phyloP scores from a whole-genome alignment of 2,329 filamentous ascomycete genomes.

The Fusarium sp. region DNA sequence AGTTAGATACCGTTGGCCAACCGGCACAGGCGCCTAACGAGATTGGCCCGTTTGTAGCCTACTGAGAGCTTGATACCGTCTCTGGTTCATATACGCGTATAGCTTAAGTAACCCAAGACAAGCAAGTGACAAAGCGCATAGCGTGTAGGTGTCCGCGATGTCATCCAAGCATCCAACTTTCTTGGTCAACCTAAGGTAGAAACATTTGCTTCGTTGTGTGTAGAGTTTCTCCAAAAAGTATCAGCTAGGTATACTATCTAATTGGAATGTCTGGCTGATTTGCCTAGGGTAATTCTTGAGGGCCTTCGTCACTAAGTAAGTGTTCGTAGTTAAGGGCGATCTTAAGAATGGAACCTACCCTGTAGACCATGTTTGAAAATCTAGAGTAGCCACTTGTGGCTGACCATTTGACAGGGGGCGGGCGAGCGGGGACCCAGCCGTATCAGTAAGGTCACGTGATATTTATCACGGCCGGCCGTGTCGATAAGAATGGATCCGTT shows the following conservation, averaged over 20 bases:
- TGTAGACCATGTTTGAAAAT: slow-evolving; percentile 54
- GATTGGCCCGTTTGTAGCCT: background rate
- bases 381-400: slow-evolving; percentile 45
- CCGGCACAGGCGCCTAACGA: background rate
- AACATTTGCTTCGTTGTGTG: background rate
- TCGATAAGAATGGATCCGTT: too few species aligned
- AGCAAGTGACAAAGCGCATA: background rate
- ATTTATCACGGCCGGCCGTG: too few species aligned
- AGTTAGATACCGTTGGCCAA: background rate
- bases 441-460: too few species aligned
- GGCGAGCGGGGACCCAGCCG: too few species aligned
- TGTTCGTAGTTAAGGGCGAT: background rate
- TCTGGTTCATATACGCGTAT: background rate
- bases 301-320: background rate
- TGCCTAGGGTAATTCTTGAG: slow-evolving; percentile 52
- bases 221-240: background rate
- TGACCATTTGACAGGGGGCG: too few species aligned
- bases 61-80: background rate
- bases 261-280: background rate
- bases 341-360: slow-evolving; percentile 43
- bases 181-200: background rate
- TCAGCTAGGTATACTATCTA: background rate
- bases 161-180: background rate
- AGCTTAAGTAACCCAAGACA: background rate
- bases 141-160: background rate